These are phyloP conservation scores for Ophiostoma sp. DNA, from an alignment of 2,329 filamentous ascomycete genomes.

Conservation along the genomic window DNA sequence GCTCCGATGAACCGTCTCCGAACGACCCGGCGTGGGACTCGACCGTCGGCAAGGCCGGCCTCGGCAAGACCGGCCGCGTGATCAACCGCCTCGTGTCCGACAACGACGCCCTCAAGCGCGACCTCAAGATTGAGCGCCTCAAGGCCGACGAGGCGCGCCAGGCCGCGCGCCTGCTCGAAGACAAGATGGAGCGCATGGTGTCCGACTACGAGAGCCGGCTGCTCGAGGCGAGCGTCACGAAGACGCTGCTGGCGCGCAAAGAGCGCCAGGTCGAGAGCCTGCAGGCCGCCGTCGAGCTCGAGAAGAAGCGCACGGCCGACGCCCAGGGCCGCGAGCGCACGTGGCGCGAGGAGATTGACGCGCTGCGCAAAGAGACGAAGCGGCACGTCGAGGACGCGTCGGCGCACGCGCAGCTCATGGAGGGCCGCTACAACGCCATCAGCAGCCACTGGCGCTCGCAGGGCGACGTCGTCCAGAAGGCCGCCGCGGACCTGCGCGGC, in stretches of 20 bases:
- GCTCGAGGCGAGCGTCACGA: constrained; percentile 65
- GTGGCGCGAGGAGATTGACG: constrained; percentile 61
- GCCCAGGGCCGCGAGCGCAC: constrained; percentile 55
- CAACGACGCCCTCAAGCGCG: constrained; percentile 70
- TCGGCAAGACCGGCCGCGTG: constrained; percentile 69
- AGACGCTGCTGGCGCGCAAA: constrained; percentile 63
- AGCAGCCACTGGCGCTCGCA: constrained; percentile 62
- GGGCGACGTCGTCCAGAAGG: constrained; percentile 54
- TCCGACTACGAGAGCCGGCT: constrained; percentile 64
- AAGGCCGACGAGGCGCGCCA: constrained; percentile 66
- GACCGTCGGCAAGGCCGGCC: constrained; percentile 61
- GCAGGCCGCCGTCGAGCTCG: constrained; percentile 57
- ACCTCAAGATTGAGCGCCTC: constrained; percentile 60
- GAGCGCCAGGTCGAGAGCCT: constrained; percentile 69
- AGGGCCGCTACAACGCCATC: constrained; percentile 64
- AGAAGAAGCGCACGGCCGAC: constrained; percentile 55
- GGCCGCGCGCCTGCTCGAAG: constrained; percentile 60
- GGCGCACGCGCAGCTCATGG: constrained; percentile 59
- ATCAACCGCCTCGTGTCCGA: constrained; percentile 78
- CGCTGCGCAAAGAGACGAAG: constrained; percentile 53
- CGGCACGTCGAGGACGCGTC: constrained; percentile 61
- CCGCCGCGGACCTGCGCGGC: constrained; percentile 44
- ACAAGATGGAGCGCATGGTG: constrained; percentile 63
- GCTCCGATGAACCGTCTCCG: constrained; percentile 31
- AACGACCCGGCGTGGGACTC: constrained; percentile 50